Evolutionary conservation across 768 basidiomycete genomes (phyloP).

Genomic region (Mycena maculata): DNA sequence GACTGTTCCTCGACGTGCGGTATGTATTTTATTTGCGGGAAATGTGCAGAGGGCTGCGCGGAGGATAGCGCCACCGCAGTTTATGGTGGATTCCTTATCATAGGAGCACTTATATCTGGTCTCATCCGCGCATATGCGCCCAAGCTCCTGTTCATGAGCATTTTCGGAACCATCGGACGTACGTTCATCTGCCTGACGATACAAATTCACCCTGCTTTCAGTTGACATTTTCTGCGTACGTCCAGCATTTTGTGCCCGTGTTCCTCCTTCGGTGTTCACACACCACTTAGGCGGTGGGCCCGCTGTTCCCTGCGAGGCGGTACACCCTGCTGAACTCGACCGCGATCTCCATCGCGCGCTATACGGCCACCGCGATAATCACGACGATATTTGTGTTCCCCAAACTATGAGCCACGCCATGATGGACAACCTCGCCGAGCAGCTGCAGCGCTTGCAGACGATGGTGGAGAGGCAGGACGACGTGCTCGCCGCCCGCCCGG

Average conservation of each 20-base stretch:
- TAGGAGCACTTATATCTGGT: constrained; percentile 58
- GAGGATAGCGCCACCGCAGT: constrained; percentile 59
- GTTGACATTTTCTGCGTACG: constrained; percentile 55
- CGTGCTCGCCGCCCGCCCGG: constrained; percentile 22
- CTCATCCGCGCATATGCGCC: constrained; percentile 60
- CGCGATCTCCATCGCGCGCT: constrained; percentile 58
- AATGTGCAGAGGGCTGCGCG: too few relatives aligned
- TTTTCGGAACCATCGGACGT: constrained; percentile 60
- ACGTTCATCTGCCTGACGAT: background rate
- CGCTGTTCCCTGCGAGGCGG: constrained; percentile 59
- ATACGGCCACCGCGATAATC: constrained; percentile 61
- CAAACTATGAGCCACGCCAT: constrained; percentile 58
- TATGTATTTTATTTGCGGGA: background rate
- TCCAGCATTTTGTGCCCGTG: too few relatives aligned
- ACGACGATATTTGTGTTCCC: constrained; percentile 63
- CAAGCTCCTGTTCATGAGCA: constrained; percentile 55
- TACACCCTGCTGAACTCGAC: constrained; percentile 57
- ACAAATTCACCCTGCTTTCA: background rate
- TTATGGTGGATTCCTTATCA: constrained; percentile 61
- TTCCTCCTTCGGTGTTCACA: too few relatives aligned
- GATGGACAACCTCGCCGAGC: constrained; percentile 43
- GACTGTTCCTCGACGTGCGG: constrained; percentile 61
- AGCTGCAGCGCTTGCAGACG: constrained; percentile 43
- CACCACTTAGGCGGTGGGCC: constrained; percentile 53
- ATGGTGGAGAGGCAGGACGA: constrained; percentile 49